Base-by-base conservation (phyloP, 108 stramenopile species). In the Cyclotella sp. region DNA sequence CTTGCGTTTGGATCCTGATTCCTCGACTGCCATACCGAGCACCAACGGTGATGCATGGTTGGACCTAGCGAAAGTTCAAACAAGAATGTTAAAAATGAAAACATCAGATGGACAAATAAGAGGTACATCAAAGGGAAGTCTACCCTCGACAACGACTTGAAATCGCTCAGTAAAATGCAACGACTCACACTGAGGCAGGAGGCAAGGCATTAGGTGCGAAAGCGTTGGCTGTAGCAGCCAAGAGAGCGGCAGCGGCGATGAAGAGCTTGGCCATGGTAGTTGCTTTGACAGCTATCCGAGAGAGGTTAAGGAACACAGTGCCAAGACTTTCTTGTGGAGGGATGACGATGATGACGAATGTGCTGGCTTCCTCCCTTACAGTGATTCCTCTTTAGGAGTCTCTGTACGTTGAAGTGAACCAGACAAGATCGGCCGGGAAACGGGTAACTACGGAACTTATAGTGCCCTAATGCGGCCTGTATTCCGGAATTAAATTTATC, bases 1-100 rank as follows among this genome's bases (percentile, higher is more conserved):
- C 81, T 91, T 89, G 51, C 88, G 75, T 76, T 89, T 89, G 66
- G 90, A 86, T 22, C 79, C 77, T 58, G 63, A 34, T 64, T 85
- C 76, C 24, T 70, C 76, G 57, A 81, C 82, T 45, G 83, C 84
- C 88, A 89, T 88, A 30, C 81, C 86, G n/a, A 90, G 84, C 10
- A 76, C 85, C 34, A 82, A 67, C 69, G 72, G 21, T 2, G 79
- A 74, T 26, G 24, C 61, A 70, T 63, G 68, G 60, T 67, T 75
- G 11, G 57, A 57, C 0, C 67, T 68, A 30, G 14, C 57, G 26
- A 34, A 6, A 10, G 14, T 65, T 24, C 43, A 42, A 44, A 28
- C 28, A 26, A 41, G 42, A 16, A 42, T 28, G 47, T 16, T n/a
- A 9, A 16, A 49, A 49, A n/a, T 3, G 6, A 49, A 22, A 60